Base-by-base conservation (phyloP, 2,329 filamentous ascomycete species). In the Ophiostoma perfectum region DNA sequence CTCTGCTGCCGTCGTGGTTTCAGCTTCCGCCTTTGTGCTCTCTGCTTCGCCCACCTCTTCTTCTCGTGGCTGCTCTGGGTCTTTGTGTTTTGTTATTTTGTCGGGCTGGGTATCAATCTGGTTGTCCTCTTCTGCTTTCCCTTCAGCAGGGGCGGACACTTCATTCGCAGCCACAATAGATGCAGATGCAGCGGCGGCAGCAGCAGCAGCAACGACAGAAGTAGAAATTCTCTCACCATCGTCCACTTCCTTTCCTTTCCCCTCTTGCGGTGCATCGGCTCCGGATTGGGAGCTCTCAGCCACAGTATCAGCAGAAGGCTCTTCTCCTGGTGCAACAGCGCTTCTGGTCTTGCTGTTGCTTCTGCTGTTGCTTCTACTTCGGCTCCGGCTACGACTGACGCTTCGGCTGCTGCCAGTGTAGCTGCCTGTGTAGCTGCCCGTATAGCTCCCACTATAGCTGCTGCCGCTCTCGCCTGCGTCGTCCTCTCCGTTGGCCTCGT, bases 281-380 rank as follows among this genome's bases (percentile, higher is more conserved):
- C 14, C 49, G 8, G 63, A 8, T 47, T 18, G 12, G 2, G 5
- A 55, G 36, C 18, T 52, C 36, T 14, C 49, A 55, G 11, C 65
- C 49, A 36, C 11, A 14, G 27, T 47, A 39, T 55, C 68, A 7
- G 60, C 16, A 3, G 38, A 38, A 5, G 9, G 14, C 14, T 42
- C 60, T 27, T 27, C 27, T 27, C 27, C 27, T n/a, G 60, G 16
- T 63, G 58, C 58, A 9, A 42, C 18, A 6, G 7, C 38, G n/a
- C 8, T 18, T 42, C 12, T n/a, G 16, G 39, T 63, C 58, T 16
- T 38, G 36, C 67, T 66, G 36, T 70, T 65, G 38, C 71, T 71
- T n/a, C 67, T 67, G 42, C 72, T 72, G 47, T 66, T 65, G 14
- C 72, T 86, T 9, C 70, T 69, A 12, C 68, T 72, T 65, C 67